Percentiles rank a stretch among this genome's conserved stretches.
phyloP scores from a whole-genome alignment of 139 green algal species.

The Raphidocelis subcapitata region DNA sequence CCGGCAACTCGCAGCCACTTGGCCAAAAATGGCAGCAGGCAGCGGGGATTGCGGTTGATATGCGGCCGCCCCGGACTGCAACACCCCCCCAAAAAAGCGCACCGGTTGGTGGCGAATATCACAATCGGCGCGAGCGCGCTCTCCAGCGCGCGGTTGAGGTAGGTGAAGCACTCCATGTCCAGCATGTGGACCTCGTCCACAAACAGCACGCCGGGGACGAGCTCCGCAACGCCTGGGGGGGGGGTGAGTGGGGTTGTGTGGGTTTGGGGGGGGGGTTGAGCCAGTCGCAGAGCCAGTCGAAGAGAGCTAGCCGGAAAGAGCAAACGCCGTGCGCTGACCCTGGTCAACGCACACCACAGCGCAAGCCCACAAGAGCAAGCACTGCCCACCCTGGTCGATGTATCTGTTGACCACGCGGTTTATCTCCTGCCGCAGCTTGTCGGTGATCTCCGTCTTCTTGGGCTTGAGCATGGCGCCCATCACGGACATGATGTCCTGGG shows the following conservation, averaged over 20 bases:
- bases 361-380: conserved; percentile 1
- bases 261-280: too few species aligned
- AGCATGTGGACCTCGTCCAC: conserved; percentile 99
- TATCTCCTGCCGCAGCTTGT: conserved; percentile 98
- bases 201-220: conserved; percentile 97
- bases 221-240: conserved; percentile 87
- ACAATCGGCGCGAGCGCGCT: conserved; percentile 93
- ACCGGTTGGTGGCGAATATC: conserved; percentile 98
- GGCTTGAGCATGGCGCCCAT: conserved; percentile 96
- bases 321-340: too few species aligned
- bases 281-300: too few species aligned
- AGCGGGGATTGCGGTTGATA: neutral
- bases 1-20: too few species aligned
- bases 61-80: conserved; percentile 29
- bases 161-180: conserved; percentile 99
- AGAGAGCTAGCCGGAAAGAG: too few species aligned
- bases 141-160: conserved; percentile 95
- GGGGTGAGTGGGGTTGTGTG: too few species aligned
- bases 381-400: conserved; percentile 63
- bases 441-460: conserved; percentile 99
- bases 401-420: conserved; percentile 90
- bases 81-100: conserved; percentile 93
- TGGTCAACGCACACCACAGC: too few species aligned
- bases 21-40: too few species aligned
- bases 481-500: conserved; percentile 93